Percentiles rank a stretch among this genome's conserved stretches.
Evolutionary conservation across 306 rosid genomes (phyloP).

Genomic region (Rosa chinensis): DNA sequence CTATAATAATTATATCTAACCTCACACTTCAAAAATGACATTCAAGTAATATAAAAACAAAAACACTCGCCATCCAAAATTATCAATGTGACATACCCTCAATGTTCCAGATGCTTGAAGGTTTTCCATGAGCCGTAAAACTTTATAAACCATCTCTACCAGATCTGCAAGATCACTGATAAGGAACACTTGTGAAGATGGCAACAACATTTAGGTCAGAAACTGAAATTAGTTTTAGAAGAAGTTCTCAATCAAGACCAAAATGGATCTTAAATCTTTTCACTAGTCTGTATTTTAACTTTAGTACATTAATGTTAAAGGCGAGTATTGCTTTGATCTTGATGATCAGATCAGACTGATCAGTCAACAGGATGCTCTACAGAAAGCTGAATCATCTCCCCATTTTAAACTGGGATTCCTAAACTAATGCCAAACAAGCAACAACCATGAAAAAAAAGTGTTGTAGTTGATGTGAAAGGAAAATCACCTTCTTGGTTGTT

Average conservation of each 20-base stretch:
- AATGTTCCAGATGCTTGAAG: constrained; percentile 86
- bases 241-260: background rate
- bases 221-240: background rate
- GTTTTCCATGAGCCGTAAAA: constrained; percentile 65
- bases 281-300: background rate
- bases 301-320: background rate
- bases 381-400: constrained; percentile 3
- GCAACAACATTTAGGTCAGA: constrained; percentile 16
- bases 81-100: constrained; percentile 55
- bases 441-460: background rate
- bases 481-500: constrained; percentile 79
- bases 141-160: constrained; percentile 74
- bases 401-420: background rate
- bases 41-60: background rate
- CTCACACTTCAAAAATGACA: background rate
- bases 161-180: constrained; percentile 87
- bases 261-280: background rate
- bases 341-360: background rate
- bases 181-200: constrained; percentile 28
- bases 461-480: constrained; percentile 14
- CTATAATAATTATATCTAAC: background rate
- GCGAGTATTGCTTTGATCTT: background rate
- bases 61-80: constrained; percentile 7
- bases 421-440: background rate
- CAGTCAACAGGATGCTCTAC: background rate